phyloP scores from a whole-genome alignment of 768 basidiomycete species.

The Agrocybe pediades region DNA sequence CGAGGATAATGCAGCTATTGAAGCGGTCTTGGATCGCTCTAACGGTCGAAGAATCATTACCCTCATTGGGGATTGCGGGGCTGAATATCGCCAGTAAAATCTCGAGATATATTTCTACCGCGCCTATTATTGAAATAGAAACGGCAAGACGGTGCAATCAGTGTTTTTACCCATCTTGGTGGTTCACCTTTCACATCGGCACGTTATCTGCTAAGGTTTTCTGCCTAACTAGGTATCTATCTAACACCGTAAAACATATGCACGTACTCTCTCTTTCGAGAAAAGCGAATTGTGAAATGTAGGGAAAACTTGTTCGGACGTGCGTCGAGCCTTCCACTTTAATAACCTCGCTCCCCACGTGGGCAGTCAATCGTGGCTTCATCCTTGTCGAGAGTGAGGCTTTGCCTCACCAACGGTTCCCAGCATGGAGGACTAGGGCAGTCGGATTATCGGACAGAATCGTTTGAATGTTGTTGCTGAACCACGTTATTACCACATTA shows the following conservation, averaged over 20 bases:
- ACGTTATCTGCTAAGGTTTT: too few species aligned
- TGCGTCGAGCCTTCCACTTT: background rate
- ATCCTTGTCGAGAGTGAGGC: background rate
- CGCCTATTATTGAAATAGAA: too few species aligned
- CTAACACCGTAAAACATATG: background rate
- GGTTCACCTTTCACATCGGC: too few species aligned
- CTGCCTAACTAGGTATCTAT: background rate
- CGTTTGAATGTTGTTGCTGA: too few species aligned
- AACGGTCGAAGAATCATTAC: conserved; percentile 63
- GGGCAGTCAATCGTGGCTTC: background rate
- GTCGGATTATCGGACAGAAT: background rate
- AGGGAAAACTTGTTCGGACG: background rate
- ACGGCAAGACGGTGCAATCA: too few species aligned
- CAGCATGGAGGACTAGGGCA: background rate
- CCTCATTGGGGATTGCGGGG: conserved; percentile 80
- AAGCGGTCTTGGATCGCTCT: conserved; percentile 61
- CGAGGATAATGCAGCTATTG: conserved; percentile 63
- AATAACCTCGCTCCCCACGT: background rate
- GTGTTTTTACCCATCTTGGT: too few species aligned
- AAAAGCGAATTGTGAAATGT: background rate
- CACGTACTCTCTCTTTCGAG: background rate
- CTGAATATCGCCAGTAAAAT: conserved; percentile 73
- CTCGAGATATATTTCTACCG: background rate
- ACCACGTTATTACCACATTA: too few species aligned
- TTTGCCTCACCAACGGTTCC: too few species aligned